A percentile compares a stretch with the other conserved stretches of the same genome.
Evolutionary conservation across 306 rosid species (phyloP).

Genomic region (Dryas alaskensis): DNA sequence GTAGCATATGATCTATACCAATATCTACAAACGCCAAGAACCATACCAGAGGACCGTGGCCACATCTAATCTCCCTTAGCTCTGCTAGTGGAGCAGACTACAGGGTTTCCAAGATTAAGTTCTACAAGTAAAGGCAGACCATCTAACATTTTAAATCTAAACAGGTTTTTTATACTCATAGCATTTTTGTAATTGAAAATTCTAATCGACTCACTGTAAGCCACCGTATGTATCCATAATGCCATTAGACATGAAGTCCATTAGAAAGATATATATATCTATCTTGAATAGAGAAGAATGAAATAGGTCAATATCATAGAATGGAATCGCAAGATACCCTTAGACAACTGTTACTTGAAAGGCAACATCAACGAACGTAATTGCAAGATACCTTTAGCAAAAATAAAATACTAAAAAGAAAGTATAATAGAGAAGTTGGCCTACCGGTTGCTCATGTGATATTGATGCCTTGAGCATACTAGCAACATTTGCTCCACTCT

Average conservation of each 20-base stretch:
- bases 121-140: background rate
- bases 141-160: background rate
- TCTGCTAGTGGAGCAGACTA: background rate
- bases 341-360: too few relatives aligned
- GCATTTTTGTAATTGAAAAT: background rate
- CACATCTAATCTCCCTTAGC: background rate
- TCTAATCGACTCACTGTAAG: background rate
- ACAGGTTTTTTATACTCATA: background rate
- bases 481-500: conserved; percentile 49
- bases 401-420: too few relatives aligned
- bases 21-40: too few relatives aligned
- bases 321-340: too few relatives aligned
- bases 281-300: too few relatives aligned
- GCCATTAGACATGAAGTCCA: background rate
- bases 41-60: background rate
- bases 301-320: too few relatives aligned
- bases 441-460: conserved; percentile 77
- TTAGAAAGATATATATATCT: too few relatives aligned
- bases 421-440: too few relatives aligned
- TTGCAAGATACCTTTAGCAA: too few relatives aligned
- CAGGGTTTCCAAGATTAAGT: background rate
- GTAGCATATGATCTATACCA: too few relatives aligned
- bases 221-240: background rate
- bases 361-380: too few relatives aligned
- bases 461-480: conserved; percentile 79